Evolutionary conservation across 169 alveolate species (phyloP), one percentile per base, ranked within the genome.

Genomic region (Eimeria necatrix): DNA sequence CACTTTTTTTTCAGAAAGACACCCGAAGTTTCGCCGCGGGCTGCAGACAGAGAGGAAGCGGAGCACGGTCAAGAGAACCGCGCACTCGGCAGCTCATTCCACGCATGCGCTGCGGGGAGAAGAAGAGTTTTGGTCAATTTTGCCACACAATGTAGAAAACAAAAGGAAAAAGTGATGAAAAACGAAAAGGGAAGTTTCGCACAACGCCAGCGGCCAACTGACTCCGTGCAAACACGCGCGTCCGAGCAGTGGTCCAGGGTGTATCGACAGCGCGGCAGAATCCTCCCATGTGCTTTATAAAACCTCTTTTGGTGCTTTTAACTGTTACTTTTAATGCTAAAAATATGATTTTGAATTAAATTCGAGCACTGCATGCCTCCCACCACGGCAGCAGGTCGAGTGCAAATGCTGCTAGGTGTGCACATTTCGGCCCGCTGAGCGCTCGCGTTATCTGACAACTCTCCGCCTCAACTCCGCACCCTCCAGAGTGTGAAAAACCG

Each of bases 251-350:
- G 78, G 78, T 68, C 78, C 78, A 22, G 7, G 78, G 78, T 68
- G 78, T 68, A 68, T 68, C 78, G 78, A 68, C 48, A 68, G 78
- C 78, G 8, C 41, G 26, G 14, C 78, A 46, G 26, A 68, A 68
- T 68, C 41, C 41, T 32, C 41, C 41, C 41, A 32, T 32, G 41
- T 32, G 41, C 41, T 32, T 2, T 32, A 32, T 32, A 32, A 32
- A 32, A 22, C 9, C 5, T 4, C 18, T 68, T 5, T 20, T 7
- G 0, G 41, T 68, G 14, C 26, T 68, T 68, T 68, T n/a, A 14
- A 5, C 73, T 68, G 48, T 20, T 0, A 32, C 2, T 32, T 32
- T 32, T 32, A 32, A 32, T 32, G 41, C 3, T 32, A 32, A 32
- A 32, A 32, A 32, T 32, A 32, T 32, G 41, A 2, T 32, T 32